Conservation (phyloP, 75 land plant species). For the Azolla pinnata region DNA sequence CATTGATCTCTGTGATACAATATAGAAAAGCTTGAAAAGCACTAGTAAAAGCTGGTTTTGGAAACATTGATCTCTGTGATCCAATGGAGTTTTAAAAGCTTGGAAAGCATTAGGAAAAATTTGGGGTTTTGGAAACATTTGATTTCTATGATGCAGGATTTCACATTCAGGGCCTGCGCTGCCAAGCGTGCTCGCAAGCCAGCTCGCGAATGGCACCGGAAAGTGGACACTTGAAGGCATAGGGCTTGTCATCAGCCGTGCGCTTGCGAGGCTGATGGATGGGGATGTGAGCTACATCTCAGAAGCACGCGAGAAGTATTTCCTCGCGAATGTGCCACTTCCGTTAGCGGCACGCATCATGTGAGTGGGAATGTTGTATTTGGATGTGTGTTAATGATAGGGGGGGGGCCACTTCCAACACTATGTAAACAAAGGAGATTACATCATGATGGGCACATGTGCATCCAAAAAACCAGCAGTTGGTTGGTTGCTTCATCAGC, state of each 20-base stretch:
- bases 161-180: conserved; percentile 49
- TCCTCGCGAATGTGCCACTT: conserved; percentile 40
- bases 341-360: too few relatives aligned
- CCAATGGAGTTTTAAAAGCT: not conserved
- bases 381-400: too few relatives aligned
- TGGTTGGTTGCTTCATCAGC: too few relatives aligned
- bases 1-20: not conserved
- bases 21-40: not conserved
- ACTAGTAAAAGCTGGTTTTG: not conserved
- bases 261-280: conserved; percentile 55
- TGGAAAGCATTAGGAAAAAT: too few relatives aligned
- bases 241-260: conserved; percentile 44
- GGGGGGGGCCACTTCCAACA: too few relatives aligned
- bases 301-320: conserved; percentile 39
- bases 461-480: too few relatives aligned
- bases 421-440: too few relatives aligned
- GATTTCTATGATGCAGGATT: conserved; percentile 28
- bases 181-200: conserved; percentile 39
- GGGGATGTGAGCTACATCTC: conserved; percentile 52
- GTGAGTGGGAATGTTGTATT: too few relatives aligned
- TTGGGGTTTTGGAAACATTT: not conserved
- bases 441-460: too few relatives aligned
- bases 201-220: conserved; percentile 40
- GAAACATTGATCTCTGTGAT: not conserved
- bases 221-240: conserved; percentile 50